These are phyloP conservation scores for Orbilia blumenaviensis DNA, from an alignment of 2,329 filamentous ascomycete species.

Conservation along the genomic window DNA sequence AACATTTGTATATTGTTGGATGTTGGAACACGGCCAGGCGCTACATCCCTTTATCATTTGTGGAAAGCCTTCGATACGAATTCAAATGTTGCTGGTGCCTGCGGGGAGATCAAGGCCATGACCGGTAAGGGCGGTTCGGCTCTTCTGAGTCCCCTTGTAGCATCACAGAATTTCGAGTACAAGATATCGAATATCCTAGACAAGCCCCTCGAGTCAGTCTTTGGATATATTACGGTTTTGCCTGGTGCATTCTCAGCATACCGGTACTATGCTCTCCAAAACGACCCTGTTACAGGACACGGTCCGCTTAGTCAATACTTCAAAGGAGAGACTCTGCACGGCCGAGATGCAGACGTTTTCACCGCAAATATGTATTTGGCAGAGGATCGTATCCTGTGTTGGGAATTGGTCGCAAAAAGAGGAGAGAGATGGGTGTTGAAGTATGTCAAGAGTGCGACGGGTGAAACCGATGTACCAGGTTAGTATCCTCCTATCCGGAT, in stretches of 20 bases:
- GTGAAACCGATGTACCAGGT: constrained; percentile 98
- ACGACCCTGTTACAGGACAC: constrained; percentile 87
- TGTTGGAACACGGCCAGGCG: constrained; percentile 89
- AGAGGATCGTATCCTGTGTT: constrained; percentile 88
- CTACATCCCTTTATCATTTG: constrained; percentile 91
- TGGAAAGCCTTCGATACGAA: constrained; percentile 99
- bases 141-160: constrained; percentile 90
- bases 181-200: constrained; percentile 99
- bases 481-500: constrained; percentile 61
- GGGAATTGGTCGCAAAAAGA: constrained; percentile 94
- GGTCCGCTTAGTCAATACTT: constrained; percentile 98
- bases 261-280: constrained; percentile 93
- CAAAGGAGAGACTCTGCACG: constrained; percentile 96
- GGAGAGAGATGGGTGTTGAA: constrained; percentile 96
- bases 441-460: constrained; percentile 94
- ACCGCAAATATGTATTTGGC: constrained; percentile 96
- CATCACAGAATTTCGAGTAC: constrained; percentile 98
- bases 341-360: constrained; percentile 94
- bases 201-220: constrained; percentile 95
- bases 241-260: constrained; percentile 96
- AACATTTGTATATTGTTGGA: constrained; percentile 97
- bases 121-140: constrained; percentile 85
- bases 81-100: constrained; percentile 95
- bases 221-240: constrained; percentile 98
- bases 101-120: constrained; percentile 96